Percentiles rank a stretch among this genome's conserved stretches.
Evolutionary conservation across 352 stramenopile species (phyloP).

Genomic region (Phytophthora fragariae): DNA sequence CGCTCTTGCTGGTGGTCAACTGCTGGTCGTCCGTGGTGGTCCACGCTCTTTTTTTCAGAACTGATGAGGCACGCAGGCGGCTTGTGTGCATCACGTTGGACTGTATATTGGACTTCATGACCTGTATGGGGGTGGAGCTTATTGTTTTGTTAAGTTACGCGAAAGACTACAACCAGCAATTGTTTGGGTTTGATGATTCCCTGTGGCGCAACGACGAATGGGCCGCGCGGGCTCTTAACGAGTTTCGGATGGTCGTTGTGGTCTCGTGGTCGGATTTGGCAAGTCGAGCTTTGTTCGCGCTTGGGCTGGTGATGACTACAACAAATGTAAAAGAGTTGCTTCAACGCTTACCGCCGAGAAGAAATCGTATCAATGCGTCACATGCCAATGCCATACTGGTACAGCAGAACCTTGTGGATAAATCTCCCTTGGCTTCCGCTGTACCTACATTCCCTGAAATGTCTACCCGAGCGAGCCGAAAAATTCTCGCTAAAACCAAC

Average conservation of each 20-base stretch:
- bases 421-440: neutral
- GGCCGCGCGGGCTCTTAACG: constrained; percentile 12
- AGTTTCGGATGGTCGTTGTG: constrained; percentile 29
- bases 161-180: neutral
- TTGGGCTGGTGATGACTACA: constrained; percentile 13
- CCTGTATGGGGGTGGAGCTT: constrained; percentile 11
- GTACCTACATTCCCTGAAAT: neutral
- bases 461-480: neutral
- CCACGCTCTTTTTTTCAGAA: constrained; percentile 1
- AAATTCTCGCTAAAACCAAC: neutral
- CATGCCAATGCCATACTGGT: neutral
- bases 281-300: constrained; percentile 17
- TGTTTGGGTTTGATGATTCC: neutral
- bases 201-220: constrained; percentile 26
- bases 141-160: constrained; percentile 17
- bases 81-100: constrained; percentile 16
- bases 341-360: neutral
- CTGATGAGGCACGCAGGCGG: constrained; percentile 12
- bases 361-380: neutral
- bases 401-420: neutral
- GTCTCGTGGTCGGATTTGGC: constrained; percentile 25
- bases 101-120: constrained; percentile 14
- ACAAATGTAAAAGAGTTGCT: constrained; percentile 26
- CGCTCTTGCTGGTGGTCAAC: constrained; percentile 26
- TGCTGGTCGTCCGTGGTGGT: constrained; percentile 23